Evolutionary conservation across 257 asterid genomes (phyloP), one percentile per base, ranked within the genome.

Genomic region (Parsonsia alboflavescens): DNA sequence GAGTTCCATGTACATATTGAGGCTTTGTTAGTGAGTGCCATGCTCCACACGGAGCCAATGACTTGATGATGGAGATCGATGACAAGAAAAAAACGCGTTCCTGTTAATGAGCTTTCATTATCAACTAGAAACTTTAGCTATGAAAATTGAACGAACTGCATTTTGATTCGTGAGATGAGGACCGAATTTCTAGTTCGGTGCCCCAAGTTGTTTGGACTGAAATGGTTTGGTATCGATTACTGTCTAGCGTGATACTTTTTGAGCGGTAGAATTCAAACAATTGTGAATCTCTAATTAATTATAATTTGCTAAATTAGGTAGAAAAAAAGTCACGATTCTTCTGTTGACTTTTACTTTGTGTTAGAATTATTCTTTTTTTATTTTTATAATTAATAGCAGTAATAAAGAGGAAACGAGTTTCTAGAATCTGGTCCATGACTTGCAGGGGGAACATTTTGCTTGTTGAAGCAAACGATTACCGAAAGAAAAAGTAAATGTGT

Each of bases 1-100:
- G 63, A 57, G 33, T 57, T 57, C 39, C 4, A 22, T 8, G 30
- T n/a, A 57, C 36, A 57, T 57, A 1, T 9, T 9, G 63, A 12
- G 63, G 63, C 63, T 57, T 33, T 57, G 61, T 17, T 41, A 0
- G 48, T 64, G 21, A 53, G 71, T 42, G 17, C 53, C 53, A 42
- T 67, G 53, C 71, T 67, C 71, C 71, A 42, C 71, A 41, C 71
- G 53, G 53, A 39, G 52, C 21, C 28, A 59, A 2, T 59, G 64
- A 57, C 58, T 5, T 1, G 33, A 22, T 28, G 30, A n/a, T 2
- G 16, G 30, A 22, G 21, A 26, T 26, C 41, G 6, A 26, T 24
- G 4, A 26, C 6, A 15, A 5, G 2, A 13, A 5, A 58, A 12
- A 16, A 17, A 61, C 7, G 66, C 66, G 41, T 4, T 59, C 19